Base-by-base conservation (phyloP, 768 basidiomycete genomes). In the Podaxis carcinomalis region DNA sequence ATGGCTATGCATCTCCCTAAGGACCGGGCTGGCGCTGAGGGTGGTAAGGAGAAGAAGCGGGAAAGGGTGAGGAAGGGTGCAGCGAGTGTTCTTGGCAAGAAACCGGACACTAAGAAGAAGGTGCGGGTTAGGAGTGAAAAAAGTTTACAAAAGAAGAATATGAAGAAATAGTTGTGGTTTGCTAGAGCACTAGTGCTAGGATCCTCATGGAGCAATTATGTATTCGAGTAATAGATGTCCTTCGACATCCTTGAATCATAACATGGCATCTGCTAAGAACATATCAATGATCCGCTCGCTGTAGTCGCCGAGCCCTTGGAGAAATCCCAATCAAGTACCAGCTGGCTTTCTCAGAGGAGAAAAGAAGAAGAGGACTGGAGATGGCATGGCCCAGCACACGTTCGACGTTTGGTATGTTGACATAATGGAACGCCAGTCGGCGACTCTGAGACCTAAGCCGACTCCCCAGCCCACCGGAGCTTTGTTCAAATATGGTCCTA, bases 31-130 rank as follows among this genome's bases (percentile, higher is more conserved):
- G 23, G 23, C 5, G 51, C 36, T 47, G 68, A 65, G 14, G 67
- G 65, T 0, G 65, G 69, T 46, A 72, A 73, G 25, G 72, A 63
- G 46, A 64, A 70, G 53, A 69, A 73, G 27, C 75, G 85, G 64
- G 74, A 82, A 35, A 76, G 83, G 67, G 86, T 83, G 59, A 80
- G 82, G 63, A 83, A 76, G 68, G 81, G 78, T 56, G 27, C 80
- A 3, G 21, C n/a, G 7, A 51, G 25, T n/a, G 25, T 37, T 16
- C 27, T 27, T 28, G 46, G 44, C 11, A 50, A 62, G 70, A 87
- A 67, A 35, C 86, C 85, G 66, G 88, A 87, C 71, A 72, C 66
- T 35, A 87, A 85, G 65, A 87, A 86, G 74, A 81, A 68, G 51
- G 57, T 54, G 28, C 76, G 85, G 63, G 74, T 83, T 25, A 77